Conservation (phyloP, 2,329 filamentous ascomycete species). For the Teratosphaeria pseudoeucalypti region DNA sequence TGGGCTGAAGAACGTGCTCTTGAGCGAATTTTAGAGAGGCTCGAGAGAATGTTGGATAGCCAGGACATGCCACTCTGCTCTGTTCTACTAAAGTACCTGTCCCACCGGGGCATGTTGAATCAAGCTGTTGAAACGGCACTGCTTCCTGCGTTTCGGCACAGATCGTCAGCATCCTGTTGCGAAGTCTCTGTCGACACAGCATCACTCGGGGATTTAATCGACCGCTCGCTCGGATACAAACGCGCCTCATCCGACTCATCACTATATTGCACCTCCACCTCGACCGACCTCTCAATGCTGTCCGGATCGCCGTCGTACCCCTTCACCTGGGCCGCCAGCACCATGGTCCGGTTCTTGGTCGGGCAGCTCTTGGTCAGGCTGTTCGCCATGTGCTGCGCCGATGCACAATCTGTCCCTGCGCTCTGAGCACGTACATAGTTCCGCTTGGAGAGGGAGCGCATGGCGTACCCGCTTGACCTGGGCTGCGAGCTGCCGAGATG, state of each 20-base stretch:
- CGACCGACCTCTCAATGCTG: background rate
- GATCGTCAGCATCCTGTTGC: background rate
- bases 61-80: background rate
- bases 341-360: background rate
- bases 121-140: background rate
- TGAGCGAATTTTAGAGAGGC: slow-evolving; percentile 32
- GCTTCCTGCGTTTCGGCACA: background rate
- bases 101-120: background rate
- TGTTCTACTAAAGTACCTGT: background rate
- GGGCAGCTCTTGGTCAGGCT: background rate
- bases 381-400: background rate
- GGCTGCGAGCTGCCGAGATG: background rate
- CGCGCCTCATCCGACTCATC: background rate
- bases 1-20: slow-evolving; percentile 60
- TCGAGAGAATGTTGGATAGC: background rate
- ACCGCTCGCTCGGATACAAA: background rate
- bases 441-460: background rate
- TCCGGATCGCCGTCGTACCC: background rate
- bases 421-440: background rate
- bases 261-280: background rate
- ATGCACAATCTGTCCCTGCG: background rate
- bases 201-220: background rate
- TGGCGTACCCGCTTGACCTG: background rate
- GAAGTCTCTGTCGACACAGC: background rate
- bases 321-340: background rate